phyloP scores from a whole-genome alignment of 352 stramenopile species.

The Pythium dissotocum region DNA sequence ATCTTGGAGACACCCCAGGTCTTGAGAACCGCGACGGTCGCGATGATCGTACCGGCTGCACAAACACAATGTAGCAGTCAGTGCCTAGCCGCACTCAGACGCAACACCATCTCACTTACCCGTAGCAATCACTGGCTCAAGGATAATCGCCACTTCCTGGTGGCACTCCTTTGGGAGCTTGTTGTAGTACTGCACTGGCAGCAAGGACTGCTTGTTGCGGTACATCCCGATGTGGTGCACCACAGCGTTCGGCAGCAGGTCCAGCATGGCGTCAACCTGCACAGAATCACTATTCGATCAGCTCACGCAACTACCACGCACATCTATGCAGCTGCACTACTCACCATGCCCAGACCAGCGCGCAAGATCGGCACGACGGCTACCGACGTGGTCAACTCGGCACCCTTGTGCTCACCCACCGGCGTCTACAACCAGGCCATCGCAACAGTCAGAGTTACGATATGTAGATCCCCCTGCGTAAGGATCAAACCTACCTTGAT shows the following conservation, averaged over 20 bases:
- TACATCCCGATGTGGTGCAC: constrained; percentile 98
- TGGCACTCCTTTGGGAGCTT: constrained; percentile 94
- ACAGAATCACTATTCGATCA: constrained; percentile 3
- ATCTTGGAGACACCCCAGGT: constrained; percentile 93
- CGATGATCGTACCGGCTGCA: constrained; percentile 91
- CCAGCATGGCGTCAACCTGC: constrained; percentile 96
- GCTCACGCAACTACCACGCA: neutral
- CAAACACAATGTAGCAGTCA: neutral
- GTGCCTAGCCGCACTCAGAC: neutral
- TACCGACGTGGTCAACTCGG: constrained; percentile 90
- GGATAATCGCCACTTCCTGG: constrained; percentile 92
- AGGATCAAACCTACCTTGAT: constrained; percentile 57
- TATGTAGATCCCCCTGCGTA: no score
- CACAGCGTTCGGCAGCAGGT: constrained; percentile 93
- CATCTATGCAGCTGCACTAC: constrained; percentile 6
- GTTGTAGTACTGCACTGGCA: constrained; percentile 99
- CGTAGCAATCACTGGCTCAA: constrained; percentile 97
- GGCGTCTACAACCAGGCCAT: constrained; percentile 46
- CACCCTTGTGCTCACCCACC: constrained; percentile 71
- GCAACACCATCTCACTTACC: constrained; percentile 36
- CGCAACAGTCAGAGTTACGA: neutral
- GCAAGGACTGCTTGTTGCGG: constrained; percentile 87
- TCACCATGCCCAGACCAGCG: constrained; percentile 87
- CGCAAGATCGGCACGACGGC: constrained; percentile 97
- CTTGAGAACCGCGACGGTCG: constrained; percentile 95